phyloP scores from a whole-genome alignment of 345 rosid genomes.

The Dipteronia sinensis region DNA sequence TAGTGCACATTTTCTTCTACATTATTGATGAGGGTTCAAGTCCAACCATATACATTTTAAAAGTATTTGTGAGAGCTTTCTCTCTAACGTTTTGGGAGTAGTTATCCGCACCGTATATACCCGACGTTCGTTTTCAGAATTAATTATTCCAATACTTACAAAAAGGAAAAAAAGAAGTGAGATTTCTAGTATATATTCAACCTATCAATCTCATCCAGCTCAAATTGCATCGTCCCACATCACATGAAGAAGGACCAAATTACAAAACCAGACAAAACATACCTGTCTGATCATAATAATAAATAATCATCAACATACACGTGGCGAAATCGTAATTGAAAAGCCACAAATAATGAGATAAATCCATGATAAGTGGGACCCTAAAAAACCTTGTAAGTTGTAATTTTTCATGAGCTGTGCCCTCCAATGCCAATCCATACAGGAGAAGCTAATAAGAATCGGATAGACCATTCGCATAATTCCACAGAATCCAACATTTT shows the following conservation, averaged over 20 bases:
- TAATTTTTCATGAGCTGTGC: slow-evolving; percentile 9
- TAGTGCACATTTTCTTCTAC: no score
- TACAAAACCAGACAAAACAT: slow-evolving; percentile 6
- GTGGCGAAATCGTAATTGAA: slow-evolving; percentile 5
- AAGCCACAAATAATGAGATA: no score
- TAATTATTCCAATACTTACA: no score
- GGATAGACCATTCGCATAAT: background rate
- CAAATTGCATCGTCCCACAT: background rate
- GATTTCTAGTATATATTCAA: background rate
- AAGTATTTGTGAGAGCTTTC: no score
- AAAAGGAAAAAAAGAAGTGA: background rate
- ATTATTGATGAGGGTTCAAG: no score
- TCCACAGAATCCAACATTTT: background rate
- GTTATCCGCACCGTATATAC: no score
- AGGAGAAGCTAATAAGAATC: background rate
- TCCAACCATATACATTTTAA: no score
- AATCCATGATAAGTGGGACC: background rate
- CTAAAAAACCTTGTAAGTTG: background rate
- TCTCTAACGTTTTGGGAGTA: no score
- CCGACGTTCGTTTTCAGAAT: no score
- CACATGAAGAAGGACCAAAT: background rate
- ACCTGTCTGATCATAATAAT: background rate
- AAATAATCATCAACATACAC: slow-evolving; percentile 10
- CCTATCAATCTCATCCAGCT: background rate
- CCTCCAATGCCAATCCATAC: background rate